Evolutionary conservation across 352 stramenopile genomes (phyloP).

Genomic region (Globisporangium viniferum): DNA sequence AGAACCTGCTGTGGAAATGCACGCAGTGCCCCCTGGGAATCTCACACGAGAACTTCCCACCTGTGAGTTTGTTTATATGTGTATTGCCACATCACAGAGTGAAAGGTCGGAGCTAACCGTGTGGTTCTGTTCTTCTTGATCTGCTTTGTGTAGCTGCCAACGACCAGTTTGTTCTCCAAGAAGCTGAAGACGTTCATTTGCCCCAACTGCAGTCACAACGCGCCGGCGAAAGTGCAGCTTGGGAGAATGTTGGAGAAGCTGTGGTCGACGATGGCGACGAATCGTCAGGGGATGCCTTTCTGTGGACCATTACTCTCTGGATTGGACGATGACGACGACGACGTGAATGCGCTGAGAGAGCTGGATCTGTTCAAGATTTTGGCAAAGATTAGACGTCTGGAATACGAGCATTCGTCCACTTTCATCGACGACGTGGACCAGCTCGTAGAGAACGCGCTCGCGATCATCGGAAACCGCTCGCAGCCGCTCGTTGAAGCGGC

Average conservation of each 20-base stretch:
- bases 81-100: not conserved
- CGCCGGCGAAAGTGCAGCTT: slow-evolving; percentile 64
- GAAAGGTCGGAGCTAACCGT: slow-evolving; percentile 8
- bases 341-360: slow-evolving; percentile 17
- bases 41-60: slow-evolving; percentile 49
- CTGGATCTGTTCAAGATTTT: slow-evolving; percentile 76
- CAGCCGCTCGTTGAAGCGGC: slow-evolving; percentile 64
- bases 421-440: slow-evolving; percentile 69
- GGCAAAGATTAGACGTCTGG: slow-evolving; percentile 61
- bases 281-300: slow-evolving; percentile 80
- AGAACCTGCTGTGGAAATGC: slow-evolving; percentile 82
- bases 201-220: slow-evolving; percentile 55
- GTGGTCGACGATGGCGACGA: slow-evolving; percentile 84
- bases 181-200: slow-evolving; percentile 69
- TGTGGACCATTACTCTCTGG: slow-evolving; percentile 71
- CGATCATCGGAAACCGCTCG: slow-evolving; percentile 56
- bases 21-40: slow-evolving; percentile 68
- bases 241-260: slow-evolving; percentile 78
- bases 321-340: slow-evolving; percentile 32
- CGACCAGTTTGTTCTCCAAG: slow-evolving; percentile 62
- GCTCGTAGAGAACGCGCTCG: slow-evolving; percentile 61
- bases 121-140: not conserved
- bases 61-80: slow-evolving; percentile 28
- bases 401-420: slow-evolving; percentile 56
- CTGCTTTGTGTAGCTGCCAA: slow-evolving; percentile 36